Base-by-base conservation (phyloP, 441 rosid genomes). In the Erysimum pusillum region DNA sequence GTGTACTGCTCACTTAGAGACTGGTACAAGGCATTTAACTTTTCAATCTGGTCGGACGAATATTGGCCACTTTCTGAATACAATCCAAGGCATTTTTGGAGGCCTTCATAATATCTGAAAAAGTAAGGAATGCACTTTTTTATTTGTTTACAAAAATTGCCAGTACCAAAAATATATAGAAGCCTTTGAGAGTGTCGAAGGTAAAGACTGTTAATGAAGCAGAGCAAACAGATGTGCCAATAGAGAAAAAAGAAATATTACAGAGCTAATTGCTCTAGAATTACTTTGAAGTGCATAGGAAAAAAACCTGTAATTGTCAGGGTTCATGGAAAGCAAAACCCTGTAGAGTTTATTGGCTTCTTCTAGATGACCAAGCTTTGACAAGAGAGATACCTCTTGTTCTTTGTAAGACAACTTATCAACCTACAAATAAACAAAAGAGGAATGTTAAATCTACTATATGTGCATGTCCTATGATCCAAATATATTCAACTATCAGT, bases 271-370 rank as follows among this genome's bases (percentile, higher is more conserved):
- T 18, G 15, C 52, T 49, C 41, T 65, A 17, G 32, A 46, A 54
- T 9, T 14, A 76, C 46, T 65, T 56, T 15, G 38, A 51, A 25
- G 51, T 41, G 74, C 57, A 45, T 14, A 45, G 59, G 52, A 57
- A 69, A 68, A 6, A 79, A 73, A 94, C 99, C 98, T 88, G 85
- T 97, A 97, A 80, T 97, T 94, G 87, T 97, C 99, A 60, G 99
- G 99, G 88, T 94, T 97, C 87, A 94, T 84, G 49, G 89, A 85
- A 77, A 97, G 98, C 64, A 97, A 86, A 49, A 41, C 82, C 89
- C 81, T 87, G 82, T 89, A 92, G 82, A 91, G 77, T 74, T 88
- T 87, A 74, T 81, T 87, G 72, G 89, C 99, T 86, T 92, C 99
- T 75, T 91, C 98, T 45, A 85, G 81, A 61, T 41, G 86, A 62